Conservation (phyloP, 495 filamentous ascomycete genomes). For the Lepraria neglecta region DNA sequence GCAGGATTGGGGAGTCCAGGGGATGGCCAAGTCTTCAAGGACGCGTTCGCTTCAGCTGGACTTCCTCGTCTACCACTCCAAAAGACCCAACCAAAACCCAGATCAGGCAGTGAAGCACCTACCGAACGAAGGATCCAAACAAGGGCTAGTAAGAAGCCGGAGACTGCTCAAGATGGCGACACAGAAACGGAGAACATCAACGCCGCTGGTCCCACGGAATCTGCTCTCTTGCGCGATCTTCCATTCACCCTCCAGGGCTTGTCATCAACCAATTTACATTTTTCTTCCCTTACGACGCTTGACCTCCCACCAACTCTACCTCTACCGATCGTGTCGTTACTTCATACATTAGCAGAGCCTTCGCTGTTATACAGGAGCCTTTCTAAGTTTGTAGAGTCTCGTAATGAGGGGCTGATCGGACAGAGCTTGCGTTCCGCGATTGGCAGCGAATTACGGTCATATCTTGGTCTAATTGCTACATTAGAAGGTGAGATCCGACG, state of each 20-base stretch:
- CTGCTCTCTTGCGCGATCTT: conserved; percentile 76
- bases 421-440: conserved; percentile 93
- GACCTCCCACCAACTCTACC: conserved; percentile 74
- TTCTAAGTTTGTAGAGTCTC: conserved; percentile 68
- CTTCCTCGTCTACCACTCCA: conserved; percentile 38
- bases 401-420: conserved; percentile 66
- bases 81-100: not conserved
- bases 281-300: conserved; percentile 56
- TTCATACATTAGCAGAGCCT: conserved; percentile 88
- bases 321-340: conserved; percentile 74
- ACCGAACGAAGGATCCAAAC: conserved; percentile 8
- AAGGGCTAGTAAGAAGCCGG: not conserved
- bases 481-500: conserved; percentile 89
- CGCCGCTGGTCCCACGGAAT: conserved; percentile 45
- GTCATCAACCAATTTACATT: conserved; percentile 76
- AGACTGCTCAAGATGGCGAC: not conserved
- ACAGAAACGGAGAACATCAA: conserved; percentile 8
- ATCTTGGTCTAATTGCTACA: conserved; percentile 86
- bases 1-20: not conserved
- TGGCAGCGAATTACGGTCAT: conserved; percentile 75
- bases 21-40: conserved; percentile 36
- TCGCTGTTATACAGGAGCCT: conserved; percentile 81
- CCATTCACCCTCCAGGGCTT: conserved; percentile 94
- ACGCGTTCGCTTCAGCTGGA: conserved; percentile 51
- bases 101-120: not conserved